phyloP scores from a whole-genome alignment of 2,329 filamentous ascomycete species.

The Fusarium decemcellulare region DNA sequence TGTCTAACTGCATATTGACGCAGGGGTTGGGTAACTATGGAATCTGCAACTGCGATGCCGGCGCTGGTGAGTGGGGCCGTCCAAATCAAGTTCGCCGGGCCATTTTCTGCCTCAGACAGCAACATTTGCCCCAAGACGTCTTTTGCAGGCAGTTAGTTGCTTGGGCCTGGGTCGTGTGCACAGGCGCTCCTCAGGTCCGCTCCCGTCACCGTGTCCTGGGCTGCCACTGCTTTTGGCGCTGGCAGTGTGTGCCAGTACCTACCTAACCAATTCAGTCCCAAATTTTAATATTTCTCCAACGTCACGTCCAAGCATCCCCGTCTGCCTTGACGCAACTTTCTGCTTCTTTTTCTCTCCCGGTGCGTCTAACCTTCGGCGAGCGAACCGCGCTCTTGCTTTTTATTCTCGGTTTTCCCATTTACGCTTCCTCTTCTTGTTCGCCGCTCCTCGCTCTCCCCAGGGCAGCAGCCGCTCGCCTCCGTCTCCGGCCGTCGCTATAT shows the following conservation, averaged over 20 bases:
- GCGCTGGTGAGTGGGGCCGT: constrained; percentile 30
- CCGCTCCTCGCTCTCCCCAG: constrained; percentile 29
- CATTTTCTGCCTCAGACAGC: constrained; percentile 49
- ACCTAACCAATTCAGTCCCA: constrained; percentile 22
- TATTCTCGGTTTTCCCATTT: constrained; percentile 14
- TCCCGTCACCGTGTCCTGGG: not conserved
- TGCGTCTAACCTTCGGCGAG: constrained; percentile 36
- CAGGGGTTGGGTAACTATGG: constrained; percentile 4
- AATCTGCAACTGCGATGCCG: constrained; percentile 30
- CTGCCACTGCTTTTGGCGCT: constrained; percentile 12
- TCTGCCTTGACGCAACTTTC: constrained; percentile 46
- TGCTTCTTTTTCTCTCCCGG: constrained; percentile 32
- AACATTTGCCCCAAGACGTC: constrained; percentile 29
- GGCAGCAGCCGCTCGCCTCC: constrained; percentile 27
- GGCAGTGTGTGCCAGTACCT: constrained; percentile 6
- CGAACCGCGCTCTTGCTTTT: constrained; percentile 32
- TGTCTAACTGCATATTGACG: not conserved
- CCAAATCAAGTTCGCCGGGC: constrained; percentile 1
- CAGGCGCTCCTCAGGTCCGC: constrained; percentile 17
- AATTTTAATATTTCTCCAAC: constrained; percentile 49
- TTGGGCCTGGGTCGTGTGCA: constrained; percentile 29
- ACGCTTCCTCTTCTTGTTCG: constrained; percentile 26
- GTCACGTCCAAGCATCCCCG: constrained; percentile 39
- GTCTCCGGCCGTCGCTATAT: constrained; percentile 34
- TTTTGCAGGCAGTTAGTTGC: constrained; percentile 7